phyloP scores from a whole-genome alignment of 148 eudicot species.

The Pouteria glomerata region DNA sequence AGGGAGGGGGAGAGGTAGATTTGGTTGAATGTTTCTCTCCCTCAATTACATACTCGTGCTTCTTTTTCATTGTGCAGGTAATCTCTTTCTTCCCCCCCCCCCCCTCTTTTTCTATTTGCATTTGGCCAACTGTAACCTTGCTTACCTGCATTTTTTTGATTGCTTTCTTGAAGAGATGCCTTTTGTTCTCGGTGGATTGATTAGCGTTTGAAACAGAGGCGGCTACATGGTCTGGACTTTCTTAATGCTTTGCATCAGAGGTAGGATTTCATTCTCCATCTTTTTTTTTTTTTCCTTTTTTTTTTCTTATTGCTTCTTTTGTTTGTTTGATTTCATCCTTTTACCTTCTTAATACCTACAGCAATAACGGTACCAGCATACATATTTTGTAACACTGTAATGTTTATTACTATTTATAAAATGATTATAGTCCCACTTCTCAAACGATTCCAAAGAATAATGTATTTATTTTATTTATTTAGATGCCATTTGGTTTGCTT shows the following conservation, averaged over 20 bases:
- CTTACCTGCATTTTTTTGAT: background rate
- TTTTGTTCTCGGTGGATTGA: background rate
- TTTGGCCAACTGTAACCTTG: background rate
- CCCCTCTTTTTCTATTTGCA: background rate
- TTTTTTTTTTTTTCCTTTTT: too few species aligned
- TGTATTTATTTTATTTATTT: too few species aligned
- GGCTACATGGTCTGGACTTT: background rate
- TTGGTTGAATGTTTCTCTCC: background rate
- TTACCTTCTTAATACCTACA: too few species aligned
- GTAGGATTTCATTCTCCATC: too few species aligned
- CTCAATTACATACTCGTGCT: background rate
- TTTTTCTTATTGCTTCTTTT: too few species aligned
- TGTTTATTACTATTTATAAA: too few species aligned
- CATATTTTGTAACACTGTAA: too few species aligned
- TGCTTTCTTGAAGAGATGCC: background rate
- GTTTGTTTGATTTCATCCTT: too few species aligned
- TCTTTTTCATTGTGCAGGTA: background rate
- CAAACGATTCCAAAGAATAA: too few species aligned
- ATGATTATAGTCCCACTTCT: too few species aligned
- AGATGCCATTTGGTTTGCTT: too few species aligned
- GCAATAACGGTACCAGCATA: too few species aligned
- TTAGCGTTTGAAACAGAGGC: background rate
- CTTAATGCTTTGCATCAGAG: background rate
- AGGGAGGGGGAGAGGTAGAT: slow-evolving; percentile 32
- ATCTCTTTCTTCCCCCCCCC: background rate